Conservation (phyloP, 768 basidiomycete genomes). For the Mycena galericulata region DNA sequence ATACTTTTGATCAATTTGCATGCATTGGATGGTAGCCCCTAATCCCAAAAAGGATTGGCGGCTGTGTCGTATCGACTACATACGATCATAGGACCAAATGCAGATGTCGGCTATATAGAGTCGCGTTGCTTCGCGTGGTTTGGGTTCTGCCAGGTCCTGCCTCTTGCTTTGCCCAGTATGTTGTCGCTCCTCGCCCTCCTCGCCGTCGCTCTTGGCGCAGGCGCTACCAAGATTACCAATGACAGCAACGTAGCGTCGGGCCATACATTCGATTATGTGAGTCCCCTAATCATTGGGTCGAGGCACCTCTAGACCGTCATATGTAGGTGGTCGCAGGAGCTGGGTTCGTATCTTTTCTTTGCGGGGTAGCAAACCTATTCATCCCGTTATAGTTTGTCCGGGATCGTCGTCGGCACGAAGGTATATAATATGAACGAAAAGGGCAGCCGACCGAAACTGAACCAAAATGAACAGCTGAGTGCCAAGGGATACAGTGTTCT, state of each 20-base stretch:
- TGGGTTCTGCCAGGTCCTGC: too few relatives aligned
- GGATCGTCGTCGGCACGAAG: constrained; percentile 31
- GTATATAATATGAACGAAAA: background rate
- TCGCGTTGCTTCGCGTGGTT: too few relatives aligned
- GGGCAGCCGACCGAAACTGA: background rate
- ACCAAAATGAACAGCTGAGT: constrained; percentile 14
- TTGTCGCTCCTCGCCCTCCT: constrained; percentile 11
- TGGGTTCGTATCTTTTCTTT: background rate
- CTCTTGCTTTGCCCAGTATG: too few relatives aligned
- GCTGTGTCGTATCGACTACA: too few relatives aligned
- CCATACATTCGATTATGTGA: constrained; percentile 30
- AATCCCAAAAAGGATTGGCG: too few relatives aligned
- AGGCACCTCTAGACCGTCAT: background rate
- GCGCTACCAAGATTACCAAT: constrained; percentile 17
- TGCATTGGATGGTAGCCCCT: too few relatives aligned
- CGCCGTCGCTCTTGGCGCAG: background rate
- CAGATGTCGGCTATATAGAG: too few relatives aligned
- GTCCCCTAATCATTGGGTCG: background rate
- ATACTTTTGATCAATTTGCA: too few relatives aligned
- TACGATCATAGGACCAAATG: too few relatives aligned
- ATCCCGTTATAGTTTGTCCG: constrained; percentile 10
- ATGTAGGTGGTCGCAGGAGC: constrained; percentile 28
- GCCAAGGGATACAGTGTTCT: constrained; percentile 28
- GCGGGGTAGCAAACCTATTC: background rate
- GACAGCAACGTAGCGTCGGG: constrained; percentile 18